Base-by-base conservation (phyloP, 1,284 basidiomycete genomes). In the Cryptococcus wingfieldii region DNA sequence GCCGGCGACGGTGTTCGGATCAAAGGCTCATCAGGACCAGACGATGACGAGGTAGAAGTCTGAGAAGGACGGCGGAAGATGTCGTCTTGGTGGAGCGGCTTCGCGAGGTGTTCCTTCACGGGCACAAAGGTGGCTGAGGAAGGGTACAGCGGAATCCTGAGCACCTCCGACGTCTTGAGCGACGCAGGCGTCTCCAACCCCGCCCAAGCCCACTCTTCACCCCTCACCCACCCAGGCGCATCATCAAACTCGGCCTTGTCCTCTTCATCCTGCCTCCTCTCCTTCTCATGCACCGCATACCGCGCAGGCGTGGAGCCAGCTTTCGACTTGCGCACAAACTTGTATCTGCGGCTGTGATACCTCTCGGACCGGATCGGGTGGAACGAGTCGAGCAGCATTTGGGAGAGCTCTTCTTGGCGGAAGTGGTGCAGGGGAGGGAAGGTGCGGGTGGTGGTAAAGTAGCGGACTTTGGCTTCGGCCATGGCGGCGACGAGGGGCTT, bases 371-470 rank as follows among this genome's bases (percentile, higher is more conserved):
- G 67, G 52, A 63, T 47, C 5, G 74, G 75, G 58, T 80, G 78
- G 67, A 77, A 79, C 41, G 71, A 75, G 67, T 80, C 79, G 16
- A 79, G 65, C 28, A 76, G 66, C 79, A 80, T 80, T 61, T 78
- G 73, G n/a, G 72, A 74, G 13, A 80, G 67, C 62, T 80, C 79
- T 58, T 75, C 71, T 59, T 68, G 67, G 23, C 79, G 69, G 63
- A 74, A 79, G 23, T 70, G 62, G 10, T 70, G 58, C 5, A 77
- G 60, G 5, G 70, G 68, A 25, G 60, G 67, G 53, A 53, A 67
- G 55, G 65, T 59, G 54, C 56, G 56, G 25, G n/a, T 28, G 5
- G 39, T 60, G 41, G 65, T 62, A 59, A 68, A 71, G 53, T 54
- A 68, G 50, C 53, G 60, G 58, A 59, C 62, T 64, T 67, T 69